Base-by-base conservation (phyloP, 345 rosid species). In the Lumnitzera racemosa region DNA sequence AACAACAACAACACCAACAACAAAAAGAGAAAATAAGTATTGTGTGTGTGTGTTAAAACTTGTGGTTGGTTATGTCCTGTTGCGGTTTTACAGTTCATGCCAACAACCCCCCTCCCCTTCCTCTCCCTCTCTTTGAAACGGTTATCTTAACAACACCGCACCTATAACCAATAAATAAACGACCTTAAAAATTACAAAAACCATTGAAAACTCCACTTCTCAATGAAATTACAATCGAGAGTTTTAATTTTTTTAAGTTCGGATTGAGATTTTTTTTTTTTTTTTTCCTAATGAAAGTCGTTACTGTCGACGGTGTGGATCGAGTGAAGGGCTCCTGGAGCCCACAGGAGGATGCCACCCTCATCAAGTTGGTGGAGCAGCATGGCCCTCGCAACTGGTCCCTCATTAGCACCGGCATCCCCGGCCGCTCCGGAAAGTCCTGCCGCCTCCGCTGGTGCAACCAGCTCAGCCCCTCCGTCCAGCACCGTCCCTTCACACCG, bases 311-410 rank as follows among this genome's bases (percentile, higher is more conserved):
- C 4, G 69, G 61, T 1, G 64, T 63, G 1, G 74, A 82, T 12
- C 64, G 78, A 5, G 72, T 83, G 53, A 86, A 81, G 57, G 88
- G 88, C 1, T 83, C 85, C 0, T 83, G 89, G 87, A 83, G 83
- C 56, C 81, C 86, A 0, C 76, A 80, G 27, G 86, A 85, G 61
- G 91, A 85, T 50, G 84, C 73, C 15, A 70, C 61, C 31, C 74
- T 86, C 14, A 57, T 69, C 56, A 74, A 71, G 59, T 76, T 83
- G 3, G 85, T 81, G 8, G 69, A 80, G 49, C 77, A 72, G 36
- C 82, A 86, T 58, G 92, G 92, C 4, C 81, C 92, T 2, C 71
- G 85, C 53, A 83, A 86, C 62, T 86, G 92, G 89, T 77, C 88
- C 61, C n/a, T 79, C 67, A 83, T 83, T 29, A 81, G 89, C 73